Evolutionary conservation across 768 basidiomycete genomes (phyloP).

Genomic region (Kondoa subrosea): DNA sequence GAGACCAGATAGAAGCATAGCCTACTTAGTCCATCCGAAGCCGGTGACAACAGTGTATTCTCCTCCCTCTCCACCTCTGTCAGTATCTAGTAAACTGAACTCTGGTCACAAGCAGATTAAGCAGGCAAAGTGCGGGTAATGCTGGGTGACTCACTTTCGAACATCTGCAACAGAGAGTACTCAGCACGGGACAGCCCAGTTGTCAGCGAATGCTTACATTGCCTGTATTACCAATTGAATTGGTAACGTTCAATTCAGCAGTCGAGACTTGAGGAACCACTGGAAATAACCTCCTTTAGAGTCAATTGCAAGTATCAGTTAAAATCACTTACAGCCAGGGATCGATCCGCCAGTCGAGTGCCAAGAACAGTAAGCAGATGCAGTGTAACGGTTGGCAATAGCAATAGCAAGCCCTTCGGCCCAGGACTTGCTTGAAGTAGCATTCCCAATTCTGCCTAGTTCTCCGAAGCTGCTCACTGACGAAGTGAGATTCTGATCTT

Average conservation of each 20-base stretch:
- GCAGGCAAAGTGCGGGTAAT: too few species aligned
- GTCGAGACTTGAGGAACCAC: conserved; percentile 12
- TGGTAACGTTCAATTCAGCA: neutral
- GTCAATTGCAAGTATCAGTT: conserved; percentile 38
- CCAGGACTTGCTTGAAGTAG: conserved; percentile 43
- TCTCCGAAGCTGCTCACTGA: conserved; percentile 7
- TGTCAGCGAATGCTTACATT: neutral
- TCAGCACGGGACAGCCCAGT: conserved; percentile 34
- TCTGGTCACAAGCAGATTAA: neutral
- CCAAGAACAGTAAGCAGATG: conserved; percentile 79
- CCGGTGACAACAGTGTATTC: conserved; percentile 71
- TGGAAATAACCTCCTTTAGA: conserved; percentile 27
- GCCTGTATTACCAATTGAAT: too few species aligned
- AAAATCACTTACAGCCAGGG: conserved; percentile 47
- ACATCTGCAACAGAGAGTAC: conserved; percentile 63
- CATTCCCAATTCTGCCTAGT: conserved; percentile 39
- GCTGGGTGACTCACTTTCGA: conserved; percentile 32
- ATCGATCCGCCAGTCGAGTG: conserved; percentile 77
- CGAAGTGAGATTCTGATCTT: conserved; percentile 6
- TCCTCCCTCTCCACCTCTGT: conserved; percentile 61
- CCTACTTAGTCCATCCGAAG: too few species aligned
- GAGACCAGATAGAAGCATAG: too few species aligned
- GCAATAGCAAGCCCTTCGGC: conserved; percentile 41
- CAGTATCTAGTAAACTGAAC: conserved; percentile 24
- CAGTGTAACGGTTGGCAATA: conserved; percentile 68